Evolutionary conservation across 176 grass and related monocot genomes (phyloP), one percentile per base, ranked within the genome.

Genomic region (Puya raimondii): DNA sequence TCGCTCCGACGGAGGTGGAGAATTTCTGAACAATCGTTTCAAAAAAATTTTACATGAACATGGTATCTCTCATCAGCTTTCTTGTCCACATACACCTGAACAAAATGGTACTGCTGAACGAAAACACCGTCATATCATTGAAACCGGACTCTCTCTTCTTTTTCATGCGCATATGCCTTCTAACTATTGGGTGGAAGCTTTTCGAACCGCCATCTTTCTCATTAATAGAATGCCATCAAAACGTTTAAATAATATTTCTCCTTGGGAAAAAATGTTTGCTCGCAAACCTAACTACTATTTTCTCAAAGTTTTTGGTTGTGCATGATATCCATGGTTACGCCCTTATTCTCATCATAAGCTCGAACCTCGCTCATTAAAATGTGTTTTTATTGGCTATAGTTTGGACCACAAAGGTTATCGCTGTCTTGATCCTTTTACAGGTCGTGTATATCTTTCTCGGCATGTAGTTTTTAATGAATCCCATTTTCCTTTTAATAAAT

Each of bases 401-500:
- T n/a, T n/a, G 2, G 10, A 16, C 26, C 12, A 74, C 12, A 74
- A 74, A 21, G 56, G 56, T 11, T 74, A 74, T 49, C 23, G 22
- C 3, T 74, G 25, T 17, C 12, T 48, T 27, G 23, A 74, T 74
- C n/a, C 23, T 63, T 11, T 11, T 3, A 64, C 23, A 47, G 48
- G 50, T 10, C 4, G 4, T 11, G 3, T 47, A 3, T 74, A 74
- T 17, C 18, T 74, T 9, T 29, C 18, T 49, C 27, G 72, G 11
- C 52, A 74, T 64, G 54, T 65, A 16, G 2, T 74, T 13, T 74
- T 74, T 64, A 56, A 64, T 64, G 72, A 74, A 56, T 13, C 49
- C 10, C 11, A 56, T 1, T 33, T 73, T 63, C n/a, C 15, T 15
- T 71, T 71, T 22, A 17, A 51, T 20, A 56, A 26, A 9, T 26